phyloP scores from a whole-genome alignment of 495 filamentous ascomycete species.

The Delitschia confertaspora region DNA sequence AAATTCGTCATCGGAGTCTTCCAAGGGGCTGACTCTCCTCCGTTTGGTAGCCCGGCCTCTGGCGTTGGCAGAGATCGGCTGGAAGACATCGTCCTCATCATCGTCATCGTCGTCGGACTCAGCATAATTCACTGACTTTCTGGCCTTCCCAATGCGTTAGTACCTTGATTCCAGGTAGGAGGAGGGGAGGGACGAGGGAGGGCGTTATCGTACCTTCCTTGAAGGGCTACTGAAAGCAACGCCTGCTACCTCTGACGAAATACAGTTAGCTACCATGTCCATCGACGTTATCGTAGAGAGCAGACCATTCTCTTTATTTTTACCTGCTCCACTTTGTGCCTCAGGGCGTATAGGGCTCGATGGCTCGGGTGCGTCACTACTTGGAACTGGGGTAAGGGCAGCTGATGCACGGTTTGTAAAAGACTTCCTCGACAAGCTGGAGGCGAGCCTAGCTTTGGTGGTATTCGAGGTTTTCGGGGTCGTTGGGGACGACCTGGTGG shows the following conservation, averaged over 20 bases:
- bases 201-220: conserved; percentile 43
- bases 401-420: conserved; percentile 24
- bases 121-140: conserved; percentile 55
- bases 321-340: conserved; percentile 15
- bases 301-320: conserved; percentile 38
- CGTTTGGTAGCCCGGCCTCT: conserved; percentile 30
- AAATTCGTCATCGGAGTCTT: conserved; percentile 68
- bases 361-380: conserved; percentile 58
- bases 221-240: conserved; percentile 47
- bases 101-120: conserved; percentile 57
- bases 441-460: conserved; percentile 34
- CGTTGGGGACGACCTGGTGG: conserved; percentile 36
- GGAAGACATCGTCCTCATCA: conserved; percentile 46
- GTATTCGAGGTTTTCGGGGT: conserved; percentile 24
- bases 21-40: conserved; percentile 31
- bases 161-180: not conserved
- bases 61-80: conserved; percentile 32
- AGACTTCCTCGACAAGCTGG: conserved; percentile 16
- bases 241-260: conserved; percentile 33
- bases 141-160: conserved; percentile 28
- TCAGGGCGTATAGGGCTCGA: conserved; percentile 44
- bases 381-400: conserved; percentile 63
- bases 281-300: conserved; percentile 33
- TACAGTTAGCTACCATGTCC: conserved; percentile 30
- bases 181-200: not conserved